Conservation (phyloP, 176 grass and related monocot genomes). For the Rhipidocladum racemiflorum region DNA sequence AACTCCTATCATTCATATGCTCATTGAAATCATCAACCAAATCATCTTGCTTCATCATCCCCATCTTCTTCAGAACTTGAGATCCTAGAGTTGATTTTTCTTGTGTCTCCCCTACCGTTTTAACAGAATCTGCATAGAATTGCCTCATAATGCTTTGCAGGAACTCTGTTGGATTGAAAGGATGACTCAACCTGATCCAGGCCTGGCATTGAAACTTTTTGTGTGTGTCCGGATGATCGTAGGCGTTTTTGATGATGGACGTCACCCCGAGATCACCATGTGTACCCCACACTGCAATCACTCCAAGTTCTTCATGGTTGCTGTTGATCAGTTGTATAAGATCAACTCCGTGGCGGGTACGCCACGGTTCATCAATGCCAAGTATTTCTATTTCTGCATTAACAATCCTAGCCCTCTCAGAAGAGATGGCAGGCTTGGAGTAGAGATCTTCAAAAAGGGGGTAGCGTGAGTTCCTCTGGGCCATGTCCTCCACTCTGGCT, state of each 20-base stretch:
- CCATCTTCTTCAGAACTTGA: neutral
- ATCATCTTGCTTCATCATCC: neutral
- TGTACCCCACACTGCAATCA: constrained; percentile 9
- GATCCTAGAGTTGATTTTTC: too few species aligned
- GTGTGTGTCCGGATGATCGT: neutral
- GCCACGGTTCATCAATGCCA: neutral
- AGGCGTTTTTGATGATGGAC: neutral
- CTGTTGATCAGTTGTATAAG: neutral
- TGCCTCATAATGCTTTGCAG: neutral
- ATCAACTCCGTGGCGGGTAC: fast-evolving
- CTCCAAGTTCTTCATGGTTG: neutral
- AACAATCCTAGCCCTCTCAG: too few species aligned
- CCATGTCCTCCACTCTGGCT: too few species aligned
- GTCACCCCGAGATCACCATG: neutral
- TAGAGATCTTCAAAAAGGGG: too few species aligned
- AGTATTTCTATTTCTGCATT: neutral
- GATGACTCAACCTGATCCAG: constrained; percentile 12
- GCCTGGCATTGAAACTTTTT: neutral
- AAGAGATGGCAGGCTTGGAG: too few species aligned
- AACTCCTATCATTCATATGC: neutral
- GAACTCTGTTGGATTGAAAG: neutral
- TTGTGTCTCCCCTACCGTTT: neutral
- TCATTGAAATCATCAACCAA: neutral
- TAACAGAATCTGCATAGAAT: neutral
- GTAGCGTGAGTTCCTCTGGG: too few species aligned